Percentiles rank a stretch among this genome's conserved stretches.
Conservation (phyloP, 2,329 filamentous ascomycete genomes). For the Monilinia polystroma region DNA sequence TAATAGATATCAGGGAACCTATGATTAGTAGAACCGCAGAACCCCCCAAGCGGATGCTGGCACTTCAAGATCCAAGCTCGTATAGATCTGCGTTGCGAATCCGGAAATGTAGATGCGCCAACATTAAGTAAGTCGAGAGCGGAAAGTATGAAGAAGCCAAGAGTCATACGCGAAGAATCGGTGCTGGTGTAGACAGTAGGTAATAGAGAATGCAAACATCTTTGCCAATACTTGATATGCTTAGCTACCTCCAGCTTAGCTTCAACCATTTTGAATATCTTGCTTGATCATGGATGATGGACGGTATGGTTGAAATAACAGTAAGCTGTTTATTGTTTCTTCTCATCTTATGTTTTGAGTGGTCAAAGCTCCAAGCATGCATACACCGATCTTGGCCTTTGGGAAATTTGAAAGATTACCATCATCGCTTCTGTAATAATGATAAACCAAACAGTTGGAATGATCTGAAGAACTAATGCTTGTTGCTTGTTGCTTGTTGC, state of each 20-base stretch:
- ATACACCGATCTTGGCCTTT: too few relatives aligned
- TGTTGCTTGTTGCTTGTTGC: too few relatives aligned
- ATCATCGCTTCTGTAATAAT: too few relatives aligned
- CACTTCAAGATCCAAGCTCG: conserved; percentile 81
- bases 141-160: conserved; percentile 86
- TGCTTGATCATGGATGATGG: background rate
- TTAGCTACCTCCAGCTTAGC: conserved; percentile 56
- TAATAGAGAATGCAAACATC: conserved; percentile 78
- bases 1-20: conserved; percentile 41
- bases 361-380: conserved; percentile 8
- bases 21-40: conserved; percentile 80
- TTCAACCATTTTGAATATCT: conserved; percentile 31
- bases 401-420: too few relatives aligned
- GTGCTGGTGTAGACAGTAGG: conserved; percentile 81
- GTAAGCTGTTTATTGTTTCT: background rate
- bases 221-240: conserved; percentile 90
- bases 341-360: conserved; percentile 10
- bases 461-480: too few relatives aligned
- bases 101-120: conserved; percentile 54
- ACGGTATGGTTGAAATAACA: too few relatives aligned
- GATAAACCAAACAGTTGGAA: too few relatives aligned
- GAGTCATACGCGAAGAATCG: conserved; percentile 85
- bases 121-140: conserved; percentile 77
- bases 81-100: conserved; percentile 49
- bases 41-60: conserved; percentile 83